These are phyloP conservation scores for Teratosphaeria zuluensis DNA, from an alignment of 2,329 filamentous ascomycete species.

Conservation along the genomic window DNA sequence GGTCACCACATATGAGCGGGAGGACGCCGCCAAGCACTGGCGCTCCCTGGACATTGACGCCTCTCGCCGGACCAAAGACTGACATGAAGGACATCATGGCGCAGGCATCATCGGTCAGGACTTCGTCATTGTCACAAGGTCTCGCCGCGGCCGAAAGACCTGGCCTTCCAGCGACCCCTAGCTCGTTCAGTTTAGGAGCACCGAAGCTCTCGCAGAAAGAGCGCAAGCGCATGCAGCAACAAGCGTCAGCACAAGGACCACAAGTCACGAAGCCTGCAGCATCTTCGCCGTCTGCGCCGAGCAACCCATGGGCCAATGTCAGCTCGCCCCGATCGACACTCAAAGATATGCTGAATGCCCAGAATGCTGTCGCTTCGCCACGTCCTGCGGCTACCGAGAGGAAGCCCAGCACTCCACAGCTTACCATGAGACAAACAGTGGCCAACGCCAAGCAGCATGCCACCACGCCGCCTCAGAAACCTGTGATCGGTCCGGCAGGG, in stretches of 20 bases:
- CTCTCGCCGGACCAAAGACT: constrained; percentile 52
- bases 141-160: constrained; percentile 19
- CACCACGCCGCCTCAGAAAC: constrained; percentile 5
- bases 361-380: not conserved
- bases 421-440: constrained; percentile 54
- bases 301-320: constrained; percentile 54
- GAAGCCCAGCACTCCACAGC: constrained; percentile 34
- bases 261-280: constrained; percentile 30
- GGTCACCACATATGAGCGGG: constrained; percentile 17
- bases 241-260: constrained; percentile 24
- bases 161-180: constrained; percentile 8
- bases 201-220: constrained; percentile 83
- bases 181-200: constrained; percentile 25
- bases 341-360: constrained; percentile 38
- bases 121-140: constrained; percentile 34
- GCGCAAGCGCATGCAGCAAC: constrained; percentile 69
- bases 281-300: not conserved
- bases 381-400: not conserved
- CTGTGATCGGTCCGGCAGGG: constrained; percentile 11
- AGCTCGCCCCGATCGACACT: constrained; percentile 41
- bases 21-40: constrained; percentile 18
- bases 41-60: constrained; percentile 44
- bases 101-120: constrained; percentile 42
- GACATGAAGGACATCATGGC: constrained; percentile 71
- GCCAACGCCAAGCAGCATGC: constrained; percentile 31